These are phyloP conservation scores for Cicer pinnatifidum DNA, from an alignment of 306 rosid genomes.

Conservation along the genomic window DNA sequence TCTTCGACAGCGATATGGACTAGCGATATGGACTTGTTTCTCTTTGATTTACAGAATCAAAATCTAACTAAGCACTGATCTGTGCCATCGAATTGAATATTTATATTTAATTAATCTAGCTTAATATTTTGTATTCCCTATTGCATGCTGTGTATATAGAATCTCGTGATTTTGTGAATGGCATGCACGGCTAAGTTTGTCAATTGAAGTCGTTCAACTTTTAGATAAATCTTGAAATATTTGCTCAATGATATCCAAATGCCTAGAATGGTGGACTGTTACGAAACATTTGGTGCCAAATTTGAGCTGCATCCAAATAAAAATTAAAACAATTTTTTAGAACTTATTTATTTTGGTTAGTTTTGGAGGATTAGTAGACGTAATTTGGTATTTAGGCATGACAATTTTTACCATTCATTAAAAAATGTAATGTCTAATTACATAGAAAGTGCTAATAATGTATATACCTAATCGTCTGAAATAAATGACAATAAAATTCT, in stretches of 20 bases:
- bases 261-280: conserved; percentile 7
- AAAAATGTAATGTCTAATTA: too few relatives aligned
- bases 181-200: conserved; percentile 35
- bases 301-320: neutral
- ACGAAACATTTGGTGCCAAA: neutral
- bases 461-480: too few relatives aligned
- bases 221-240: conserved; percentile 33
- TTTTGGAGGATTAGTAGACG: too few relatives aligned
- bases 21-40: conserved; percentile 33
- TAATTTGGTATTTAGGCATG: too few relatives aligned
- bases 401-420: too few relatives aligned
- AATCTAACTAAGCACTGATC: conserved; percentile 42
- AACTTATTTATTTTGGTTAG: too few relatives aligned
- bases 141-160: conserved; percentile 54
- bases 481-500: too few relatives aligned
- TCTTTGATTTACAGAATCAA: conserved; percentile 41
- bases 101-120: conserved; percentile 46
- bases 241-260: conserved; percentile 13
- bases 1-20: conserved; percentile 39
- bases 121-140: conserved; percentile 15
- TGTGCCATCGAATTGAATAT: conserved; percentile 45
- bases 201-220: conserved; percentile 23
- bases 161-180: conserved; percentile 40
- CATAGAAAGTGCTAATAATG: too few relatives aligned
- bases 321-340: neutral